phyloP scores from a whole-genome alignment of 2,329 filamentous ascomycete species.

The Coccinonectria pachysandricola region DNA sequence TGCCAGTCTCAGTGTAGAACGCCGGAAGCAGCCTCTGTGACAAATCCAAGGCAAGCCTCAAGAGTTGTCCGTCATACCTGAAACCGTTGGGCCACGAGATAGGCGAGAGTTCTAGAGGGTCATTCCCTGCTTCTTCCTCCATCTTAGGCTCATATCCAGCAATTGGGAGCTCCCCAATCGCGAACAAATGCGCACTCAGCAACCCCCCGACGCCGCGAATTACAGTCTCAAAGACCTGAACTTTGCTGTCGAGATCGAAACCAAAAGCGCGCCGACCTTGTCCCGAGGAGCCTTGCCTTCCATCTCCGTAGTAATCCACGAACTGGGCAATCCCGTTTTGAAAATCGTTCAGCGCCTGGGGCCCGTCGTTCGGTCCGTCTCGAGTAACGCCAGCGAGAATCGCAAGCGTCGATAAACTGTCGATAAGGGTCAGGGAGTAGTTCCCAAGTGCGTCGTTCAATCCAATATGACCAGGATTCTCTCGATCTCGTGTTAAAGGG shows the following conservation, averaged over 20 bases:
- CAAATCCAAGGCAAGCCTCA: conserved; percentile 82
- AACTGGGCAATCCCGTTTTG: conserved; percentile 69
- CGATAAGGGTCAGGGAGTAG: conserved; percentile 90
- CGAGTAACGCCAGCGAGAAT: conserved; percentile 70
- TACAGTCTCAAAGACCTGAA: conserved; percentile 96
- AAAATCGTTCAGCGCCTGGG: conserved; percentile 57
- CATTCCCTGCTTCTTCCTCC: conserved; percentile 18
- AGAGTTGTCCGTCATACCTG: conserved; percentile 77
- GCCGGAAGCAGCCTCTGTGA: conserved; percentile 77
- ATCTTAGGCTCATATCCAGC: conserved; percentile 55
- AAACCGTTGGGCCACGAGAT: conserved; percentile 70
- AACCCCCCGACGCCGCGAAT: conserved; percentile 87
- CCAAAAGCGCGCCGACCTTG: conserved; percentile 64
- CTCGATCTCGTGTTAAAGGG: conserved; percentile 72
- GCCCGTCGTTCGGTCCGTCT: conserved; percentile 26
- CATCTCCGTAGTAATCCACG: conserved; percentile 80
- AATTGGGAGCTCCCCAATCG: conserved; percentile 82
- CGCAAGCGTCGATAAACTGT: conserved; percentile 87
- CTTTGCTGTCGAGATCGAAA: conserved; percentile 94
- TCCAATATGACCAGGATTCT: conserved; percentile 70
- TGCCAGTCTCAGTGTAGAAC: conserved; percentile 81
- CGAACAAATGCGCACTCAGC: conserved; percentile 87
- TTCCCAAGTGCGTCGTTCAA: conserved; percentile 95
- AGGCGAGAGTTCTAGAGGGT: conserved; percentile 36
- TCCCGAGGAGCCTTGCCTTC: conserved; percentile 55